Evolutionary conservation across 1,284 basidiomycete species (phyloP), one percentile per base, ranked within the genome.

Genomic region (Moniliella sp.): DNA sequence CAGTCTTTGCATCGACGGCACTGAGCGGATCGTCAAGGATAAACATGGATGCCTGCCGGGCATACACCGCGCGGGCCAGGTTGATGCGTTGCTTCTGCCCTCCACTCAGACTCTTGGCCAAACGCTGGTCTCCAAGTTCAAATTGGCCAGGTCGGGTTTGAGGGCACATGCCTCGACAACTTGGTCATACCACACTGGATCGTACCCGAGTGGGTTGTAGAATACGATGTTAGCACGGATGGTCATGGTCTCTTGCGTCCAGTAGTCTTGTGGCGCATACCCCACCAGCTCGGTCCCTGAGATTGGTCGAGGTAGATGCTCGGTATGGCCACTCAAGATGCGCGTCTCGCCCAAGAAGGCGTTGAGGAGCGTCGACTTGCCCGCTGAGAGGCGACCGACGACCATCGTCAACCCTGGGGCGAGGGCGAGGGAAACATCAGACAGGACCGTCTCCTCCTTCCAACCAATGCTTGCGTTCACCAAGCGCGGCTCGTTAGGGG

Each of bases 41-140:
- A 4, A 31, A 18, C 10, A 29, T 14, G 25, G 19, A 13, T 8
- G 16, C 33, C 10, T 21, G 4, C n/a, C 33, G 33, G 3, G 35
- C 33, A 21, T 49, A 49, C 8, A 49, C 33, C 1, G 47, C 42
- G 3, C 47, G 38, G 8, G 37, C 40, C 12, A 49, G 35, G 3
- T 40, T 40, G n/a, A 49, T 31, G 21, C 47, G 30, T 10, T 42
- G 40, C 32, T 37, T 44, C 25, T 49, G 47, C 2, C 47, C 47
- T 10, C 47, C 47, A 8, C 36, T 37, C 5, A 48, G 39, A n/a
- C 39, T 28, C 8, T 42, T 45, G 5, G 36, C 36, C 3, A 32
- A 28, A 4, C 27, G 26, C 3, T 21, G 25, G 25, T 38, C 36
- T 8, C 34, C 19, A 13, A 14, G 11, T 5, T 13, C 5, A 35